Conservation (phyloP, 2,329 filamentous ascomycete species). For the Hysterium pulicare region DNA sequence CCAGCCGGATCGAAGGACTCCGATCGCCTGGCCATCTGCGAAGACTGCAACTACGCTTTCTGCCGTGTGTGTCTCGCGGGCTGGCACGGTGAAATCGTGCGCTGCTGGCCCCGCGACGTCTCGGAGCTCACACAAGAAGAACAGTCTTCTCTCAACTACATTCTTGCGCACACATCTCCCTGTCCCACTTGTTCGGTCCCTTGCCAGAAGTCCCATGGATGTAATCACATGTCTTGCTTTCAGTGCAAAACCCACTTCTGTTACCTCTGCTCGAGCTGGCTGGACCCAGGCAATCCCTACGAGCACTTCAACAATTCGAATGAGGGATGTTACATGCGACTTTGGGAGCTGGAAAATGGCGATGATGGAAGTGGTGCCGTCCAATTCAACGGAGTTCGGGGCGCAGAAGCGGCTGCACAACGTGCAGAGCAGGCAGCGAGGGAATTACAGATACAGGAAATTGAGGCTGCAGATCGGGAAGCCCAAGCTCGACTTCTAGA, state of each 20-base stretch:
- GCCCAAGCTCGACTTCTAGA: no score
- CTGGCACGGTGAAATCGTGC: slow-evolving; percentile 93
- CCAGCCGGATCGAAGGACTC: slow-evolving; percentile 13
- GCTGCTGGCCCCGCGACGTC: slow-evolving; percentile 62
- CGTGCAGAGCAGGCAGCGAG: slow-evolving; percentile 28
- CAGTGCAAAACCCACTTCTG: slow-evolving; percentile 91
- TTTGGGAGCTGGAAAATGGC: slow-evolving; percentile 87
- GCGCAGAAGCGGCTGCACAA: slow-evolving; percentile 42
- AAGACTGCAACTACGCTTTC: slow-evolving; percentile 86
- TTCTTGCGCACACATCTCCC: slow-evolving; percentile 74
- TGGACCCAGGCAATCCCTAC: slow-evolving; percentile 79
- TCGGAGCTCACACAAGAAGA: slow-evolving; percentile 79
- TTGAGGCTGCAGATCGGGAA: slow-evolving; percentile 23
- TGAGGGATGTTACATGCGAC: slow-evolving; percentile 68
- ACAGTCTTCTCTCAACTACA: slow-evolving; percentile 79
- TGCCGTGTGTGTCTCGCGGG: slow-evolving; percentile 70
- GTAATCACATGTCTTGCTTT: slow-evolving; percentile 95
- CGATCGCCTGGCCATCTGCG: slow-evolving; percentile 78
- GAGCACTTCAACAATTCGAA: slow-evolving; percentile 74
- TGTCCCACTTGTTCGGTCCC: slow-evolving; percentile 86
- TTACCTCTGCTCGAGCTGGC: slow-evolving; percentile 87
- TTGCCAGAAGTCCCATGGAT: slow-evolving; percentile 86
- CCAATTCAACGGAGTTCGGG: slow-evolving; percentile 42
- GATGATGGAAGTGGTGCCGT: slow-evolving; percentile 53
- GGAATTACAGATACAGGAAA: slow-evolving; percentile 35